Conservation (phyloP, 1,139 yeast genomes). For the Diutina pseudorugosa region DNA sequence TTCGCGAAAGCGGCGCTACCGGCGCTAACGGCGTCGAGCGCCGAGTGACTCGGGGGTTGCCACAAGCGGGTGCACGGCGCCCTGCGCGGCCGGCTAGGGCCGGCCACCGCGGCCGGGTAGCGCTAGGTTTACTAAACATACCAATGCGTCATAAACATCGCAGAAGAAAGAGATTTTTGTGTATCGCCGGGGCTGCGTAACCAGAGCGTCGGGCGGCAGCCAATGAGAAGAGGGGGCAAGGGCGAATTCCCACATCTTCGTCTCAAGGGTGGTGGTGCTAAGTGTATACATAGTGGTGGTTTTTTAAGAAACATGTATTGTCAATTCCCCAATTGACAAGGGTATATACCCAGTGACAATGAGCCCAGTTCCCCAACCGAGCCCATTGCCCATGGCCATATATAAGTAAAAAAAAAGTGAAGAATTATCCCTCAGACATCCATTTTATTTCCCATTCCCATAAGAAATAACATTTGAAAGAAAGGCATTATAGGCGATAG, state of each 20-base stretch:
- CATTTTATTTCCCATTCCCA: slow-evolving; percentile 4
- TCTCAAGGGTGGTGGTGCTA: too few species aligned
- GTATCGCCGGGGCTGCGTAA: neutral
- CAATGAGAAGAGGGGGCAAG: neutral
- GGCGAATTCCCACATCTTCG: too few species aligned
- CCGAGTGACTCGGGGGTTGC: too few species aligned
- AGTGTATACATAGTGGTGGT: too few species aligned
- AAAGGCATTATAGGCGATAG: neutral
- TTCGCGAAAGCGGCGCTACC: neutral
- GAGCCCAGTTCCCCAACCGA: slow-evolving; percentile 3
- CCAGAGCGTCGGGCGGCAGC: neutral
- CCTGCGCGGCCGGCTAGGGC: neutral
- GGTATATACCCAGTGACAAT: neutral
- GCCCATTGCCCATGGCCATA: neutral
- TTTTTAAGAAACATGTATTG: slow-evolving; percentile 3
- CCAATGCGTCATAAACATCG: neutral
- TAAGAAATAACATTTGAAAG: slow-evolving; percentile 4
- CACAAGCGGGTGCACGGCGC: too few species aligned
- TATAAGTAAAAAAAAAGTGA: neutral
- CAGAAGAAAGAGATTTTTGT: neutral
- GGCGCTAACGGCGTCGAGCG: neutral
- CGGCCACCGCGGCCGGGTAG: neutral
- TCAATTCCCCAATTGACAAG: slow-evolving; percentile 4
- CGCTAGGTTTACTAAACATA: neutral
- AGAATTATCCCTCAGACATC: slow-evolving; percentile 4